Percentiles rank a stretch among this genome's conserved stretches.
Conservation (phyloP, 1,139 yeast genomes). For the Magnusiomyces tetraspermus region DNA sequence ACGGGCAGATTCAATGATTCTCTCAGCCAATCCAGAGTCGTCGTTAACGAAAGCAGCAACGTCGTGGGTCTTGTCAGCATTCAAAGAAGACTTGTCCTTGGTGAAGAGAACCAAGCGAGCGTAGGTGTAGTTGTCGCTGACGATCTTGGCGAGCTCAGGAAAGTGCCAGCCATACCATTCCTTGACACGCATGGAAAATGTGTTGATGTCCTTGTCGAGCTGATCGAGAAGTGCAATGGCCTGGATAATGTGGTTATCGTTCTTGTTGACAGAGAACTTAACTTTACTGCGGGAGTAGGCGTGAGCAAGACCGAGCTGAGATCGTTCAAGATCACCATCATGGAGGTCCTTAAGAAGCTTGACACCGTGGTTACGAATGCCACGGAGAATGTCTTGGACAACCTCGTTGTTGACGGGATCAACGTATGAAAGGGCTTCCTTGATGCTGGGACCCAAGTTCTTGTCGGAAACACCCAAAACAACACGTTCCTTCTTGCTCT, state of each 20-base stretch:
- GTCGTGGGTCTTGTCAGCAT: conserved; percentile 81
- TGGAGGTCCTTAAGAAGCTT: conserved; percentile 87
- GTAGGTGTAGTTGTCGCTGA: conserved; percentile 88
- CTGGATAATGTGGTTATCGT: conserved; percentile 97
- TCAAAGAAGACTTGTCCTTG: conserved; percentile 77
- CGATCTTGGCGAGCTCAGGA: conserved; percentile 97
- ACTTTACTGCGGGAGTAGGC: conserved; percentile 98
- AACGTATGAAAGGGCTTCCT: conserved; percentile 77
- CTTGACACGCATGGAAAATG: conserved; percentile 93
- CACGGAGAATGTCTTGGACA: conserved; percentile 92
- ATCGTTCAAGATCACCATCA: conserved; percentile 93
- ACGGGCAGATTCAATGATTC: conserved; percentile 89
- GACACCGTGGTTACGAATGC: conserved; percentile 82
- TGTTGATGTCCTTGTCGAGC: conserved; percentile 92
- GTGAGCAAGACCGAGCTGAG: conserved; percentile 97
- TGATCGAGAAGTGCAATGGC: conserved; percentile 96
- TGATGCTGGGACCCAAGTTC: conserved; percentile 93
- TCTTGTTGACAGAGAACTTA: conserved; percentile 96
- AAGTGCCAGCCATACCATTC: conserved; percentile 99
- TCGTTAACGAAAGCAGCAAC: conserved; percentile 82
- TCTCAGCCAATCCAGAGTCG: conserved; percentile 90
- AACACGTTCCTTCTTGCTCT: conserved; percentile 51
- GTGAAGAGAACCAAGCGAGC: conserved; percentile 59
- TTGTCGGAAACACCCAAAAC: conserved; percentile 85
- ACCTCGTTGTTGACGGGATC: conserved; percentile 88